Conservation (phyloP, 371 early-diverging fungal species). For the Apophysomyces ossiformis region DNA sequence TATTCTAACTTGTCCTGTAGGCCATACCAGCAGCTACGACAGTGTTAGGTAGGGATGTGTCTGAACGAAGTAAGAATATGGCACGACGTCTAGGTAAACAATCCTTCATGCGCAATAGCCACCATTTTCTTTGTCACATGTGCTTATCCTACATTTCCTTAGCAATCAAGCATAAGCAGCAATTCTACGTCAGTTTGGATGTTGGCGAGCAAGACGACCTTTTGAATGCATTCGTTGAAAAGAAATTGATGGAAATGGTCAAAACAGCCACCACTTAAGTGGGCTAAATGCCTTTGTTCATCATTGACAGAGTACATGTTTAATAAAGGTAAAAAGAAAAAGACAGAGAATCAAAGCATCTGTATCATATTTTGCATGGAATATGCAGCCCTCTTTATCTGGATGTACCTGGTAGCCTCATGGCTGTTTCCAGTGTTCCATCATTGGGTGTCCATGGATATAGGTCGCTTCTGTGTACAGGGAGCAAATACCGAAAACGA, state of each 20-base stretch:
- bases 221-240: slow-evolving; percentile 50
- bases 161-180: slow-evolving; percentile 47
- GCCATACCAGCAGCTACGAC: slow-evolving; percentile 45
- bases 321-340: no score
- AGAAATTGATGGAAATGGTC: slow-evolving; percentile 45
- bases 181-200: slow-evolving; percentile 48
- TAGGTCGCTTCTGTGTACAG: no score
- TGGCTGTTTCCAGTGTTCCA: no score
- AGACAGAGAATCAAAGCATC: no score
- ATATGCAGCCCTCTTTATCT: background rate
- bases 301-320: background rate
- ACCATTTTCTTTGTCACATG: no score
- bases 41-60: slow-evolving; percentile 48
- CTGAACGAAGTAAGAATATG: slow-evolving; percentile 45
- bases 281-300: background rate
- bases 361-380: background rate
- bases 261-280: slow-evolving; percentile 29
- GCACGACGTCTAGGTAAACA: slow-evolving; percentile 49
- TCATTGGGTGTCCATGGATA: no score
- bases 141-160: background rate
- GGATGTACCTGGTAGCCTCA: background rate
- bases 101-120: background rate
- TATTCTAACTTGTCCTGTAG: slow-evolving; percentile 17
- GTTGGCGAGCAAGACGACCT: slow-evolving; percentile 42
- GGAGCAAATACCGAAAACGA: no score